Conservation (phyloP, 208 protist species). For the Lotmaria passim region DNA sequence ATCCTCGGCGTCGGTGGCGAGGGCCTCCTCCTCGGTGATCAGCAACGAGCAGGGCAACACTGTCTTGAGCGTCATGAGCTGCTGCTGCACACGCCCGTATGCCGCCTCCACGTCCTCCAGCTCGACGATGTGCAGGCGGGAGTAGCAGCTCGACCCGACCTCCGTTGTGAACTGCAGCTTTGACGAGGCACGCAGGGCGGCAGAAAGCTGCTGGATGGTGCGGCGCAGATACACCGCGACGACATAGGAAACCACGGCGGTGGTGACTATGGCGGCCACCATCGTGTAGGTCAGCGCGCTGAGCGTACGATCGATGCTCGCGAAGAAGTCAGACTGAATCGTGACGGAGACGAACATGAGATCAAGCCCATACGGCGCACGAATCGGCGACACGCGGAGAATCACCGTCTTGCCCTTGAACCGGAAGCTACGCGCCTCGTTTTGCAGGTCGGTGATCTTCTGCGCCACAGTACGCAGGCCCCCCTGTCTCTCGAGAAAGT, state of each 20-base stretch:
- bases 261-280: slow-evolving; percentile 7
- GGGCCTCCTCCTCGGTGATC: not conserved
- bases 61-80: slow-evolving; percentile 33
- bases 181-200: slow-evolving; percentile 19
- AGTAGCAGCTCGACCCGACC: not conserved
- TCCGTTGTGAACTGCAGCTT: slow-evolving; percentile 27
- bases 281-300: slow-evolving; percentile 16
- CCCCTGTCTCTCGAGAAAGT: not conserved
- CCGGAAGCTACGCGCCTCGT: not conserved
- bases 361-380: not conserved
- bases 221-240: slow-evolving; percentile 19
- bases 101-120: slow-evolving; percentile 19
- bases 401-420: slow-evolving; percentile 17
- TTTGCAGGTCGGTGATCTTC: not conserved
- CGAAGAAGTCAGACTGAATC: slow-evolving; percentile 26
- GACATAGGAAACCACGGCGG: slow-evolving; percentile 8
- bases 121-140: slow-evolving; percentile 21
- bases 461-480: not conserved
- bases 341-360: slow-evolving; percentile 33
- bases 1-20: not conserved
- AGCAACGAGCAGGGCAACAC: slow-evolving; percentile 27
- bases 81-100: slow-evolving; percentile 30
- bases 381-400: slow-evolving; percentile 21
- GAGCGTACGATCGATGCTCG: slow-evolving; percentile 16
- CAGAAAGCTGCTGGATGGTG: slow-evolving; percentile 21